Conservation (phyloP, 164 flowering plant genomes). For the Dillenia turbinata region DNA sequence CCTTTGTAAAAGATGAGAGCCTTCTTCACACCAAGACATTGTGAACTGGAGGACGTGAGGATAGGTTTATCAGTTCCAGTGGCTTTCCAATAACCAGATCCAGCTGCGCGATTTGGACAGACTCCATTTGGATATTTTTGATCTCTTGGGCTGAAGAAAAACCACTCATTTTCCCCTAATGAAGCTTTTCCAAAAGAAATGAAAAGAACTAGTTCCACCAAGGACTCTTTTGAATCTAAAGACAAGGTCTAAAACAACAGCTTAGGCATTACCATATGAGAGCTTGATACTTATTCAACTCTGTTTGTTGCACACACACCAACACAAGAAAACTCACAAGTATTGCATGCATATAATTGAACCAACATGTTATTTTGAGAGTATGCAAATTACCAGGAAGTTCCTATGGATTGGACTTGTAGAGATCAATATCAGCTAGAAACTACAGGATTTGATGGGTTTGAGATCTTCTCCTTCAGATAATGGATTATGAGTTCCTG, state of each 20-base stretch:
- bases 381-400: constrained; percentile 18
- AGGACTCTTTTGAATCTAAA: background rate
- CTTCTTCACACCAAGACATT: constrained; percentile 51
- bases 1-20: constrained; percentile 49
- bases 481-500: constrained; percentile 26
- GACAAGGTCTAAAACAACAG: background rate
- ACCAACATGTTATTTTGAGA: too few relatives aligned
- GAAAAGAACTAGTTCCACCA: too few relatives aligned
- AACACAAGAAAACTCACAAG: too few relatives aligned
- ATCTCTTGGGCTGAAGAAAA: constrained; percentile 40
- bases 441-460: constrained; percentile 5
- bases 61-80: constrained; percentile 53
- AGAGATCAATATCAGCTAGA: constrained; percentile 23
- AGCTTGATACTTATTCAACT: too few relatives aligned
- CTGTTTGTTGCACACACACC: too few relatives aligned
- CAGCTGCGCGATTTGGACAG: constrained; percentile 34
- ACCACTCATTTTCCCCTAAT: constrained; percentile 33
- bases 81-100: constrained; percentile 46
- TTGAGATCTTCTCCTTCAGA: constrained; percentile 15
- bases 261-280: background rate
- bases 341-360: too few relatives aligned
- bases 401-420: constrained; percentile 31
- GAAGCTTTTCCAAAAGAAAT: constrained; percentile 12
- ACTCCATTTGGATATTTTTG: constrained; percentile 33
- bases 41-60: constrained; percentile 25